Percentiles rank a stretch among this genome's conserved stretches.
Evolutionary conservation across 768 basidiomycete species (phyloP).

Genomic region (Lepiota venenata): DNA sequence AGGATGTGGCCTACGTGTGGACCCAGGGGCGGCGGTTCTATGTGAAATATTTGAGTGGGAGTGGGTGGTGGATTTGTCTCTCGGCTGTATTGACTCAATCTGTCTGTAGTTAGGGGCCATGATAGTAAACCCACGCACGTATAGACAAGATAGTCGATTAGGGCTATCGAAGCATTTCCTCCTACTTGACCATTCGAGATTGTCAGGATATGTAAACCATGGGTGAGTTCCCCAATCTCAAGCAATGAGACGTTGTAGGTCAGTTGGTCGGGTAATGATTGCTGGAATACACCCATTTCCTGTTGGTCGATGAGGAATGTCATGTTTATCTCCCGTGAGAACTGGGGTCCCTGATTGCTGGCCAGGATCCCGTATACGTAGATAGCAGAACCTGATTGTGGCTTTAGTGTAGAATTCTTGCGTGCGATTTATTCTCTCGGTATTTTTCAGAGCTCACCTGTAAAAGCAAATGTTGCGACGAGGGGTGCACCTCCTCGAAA

Average conservation of each 20-base stretch:
- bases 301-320: neutral
- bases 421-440: no score
- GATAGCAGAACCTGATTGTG: neutral
- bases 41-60: no score
- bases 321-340: neutral
- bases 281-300: neutral
- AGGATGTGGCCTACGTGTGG: no score
- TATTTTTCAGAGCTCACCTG: neutral
- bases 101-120: no score
- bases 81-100: no score
- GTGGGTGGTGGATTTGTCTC: no score
- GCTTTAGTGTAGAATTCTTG: neutral
- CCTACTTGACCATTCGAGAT: neutral
- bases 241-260: neutral
- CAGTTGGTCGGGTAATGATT: neutral
- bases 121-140: neutral
- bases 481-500: neutral
- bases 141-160: neutral
- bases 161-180: neutral
- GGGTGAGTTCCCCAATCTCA: neutral
- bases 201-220: neutral
- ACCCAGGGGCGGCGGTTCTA: no score
- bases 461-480: neutral
- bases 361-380: neutral
- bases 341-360: neutral